Conservation (phyloP, 2,329 filamentous ascomycete genomes). For the Capronia americana region DNA sequence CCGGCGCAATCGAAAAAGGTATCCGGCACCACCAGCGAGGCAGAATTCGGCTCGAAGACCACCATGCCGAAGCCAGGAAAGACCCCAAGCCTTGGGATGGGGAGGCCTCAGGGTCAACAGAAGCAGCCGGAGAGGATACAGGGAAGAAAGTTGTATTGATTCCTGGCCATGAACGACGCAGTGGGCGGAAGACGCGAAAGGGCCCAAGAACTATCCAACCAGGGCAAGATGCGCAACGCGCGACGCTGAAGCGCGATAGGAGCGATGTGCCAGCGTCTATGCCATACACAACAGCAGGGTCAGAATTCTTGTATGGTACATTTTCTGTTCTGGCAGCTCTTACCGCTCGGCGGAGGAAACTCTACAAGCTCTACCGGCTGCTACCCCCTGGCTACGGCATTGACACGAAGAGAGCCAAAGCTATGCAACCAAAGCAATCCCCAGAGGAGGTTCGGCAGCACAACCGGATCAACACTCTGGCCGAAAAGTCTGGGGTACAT, state of each 20-base stretch:
- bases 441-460: constrained; percentile 10
- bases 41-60: constrained; percentile 20
- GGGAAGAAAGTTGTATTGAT: constrained; percentile 15
- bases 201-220: constrained; percentile 14
- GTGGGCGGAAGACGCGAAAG: constrained; percentile 13
- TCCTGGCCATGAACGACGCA: constrained; percentile 16
- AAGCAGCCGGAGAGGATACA: background rate
- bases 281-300: constrained; percentile 81
- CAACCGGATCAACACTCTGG: constrained; percentile 27
- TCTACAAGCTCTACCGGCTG: constrained; percentile 83
- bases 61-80: constrained; percentile 6
- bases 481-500: constrained; percentile 21
- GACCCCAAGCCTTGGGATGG: background rate
- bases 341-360: constrained; percentile 68
- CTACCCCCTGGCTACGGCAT: constrained; percentile 13
- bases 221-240: constrained; percentile 8
- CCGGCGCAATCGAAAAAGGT: constrained; percentile 72
- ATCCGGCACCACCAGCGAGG: constrained; percentile 55
- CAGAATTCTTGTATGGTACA: constrained; percentile 87
- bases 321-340: constrained; percentile 82
- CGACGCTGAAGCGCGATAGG: background rate
- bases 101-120: background rate
- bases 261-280: constrained; percentile 47
- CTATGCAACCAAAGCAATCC: constrained; percentile 4
- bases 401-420: constrained; percentile 18